These are phyloP conservation scores for Trichopus zeylanicus DNA, from an alignment of 116 monocot genomes.

Conservation along the genomic window DNA sequence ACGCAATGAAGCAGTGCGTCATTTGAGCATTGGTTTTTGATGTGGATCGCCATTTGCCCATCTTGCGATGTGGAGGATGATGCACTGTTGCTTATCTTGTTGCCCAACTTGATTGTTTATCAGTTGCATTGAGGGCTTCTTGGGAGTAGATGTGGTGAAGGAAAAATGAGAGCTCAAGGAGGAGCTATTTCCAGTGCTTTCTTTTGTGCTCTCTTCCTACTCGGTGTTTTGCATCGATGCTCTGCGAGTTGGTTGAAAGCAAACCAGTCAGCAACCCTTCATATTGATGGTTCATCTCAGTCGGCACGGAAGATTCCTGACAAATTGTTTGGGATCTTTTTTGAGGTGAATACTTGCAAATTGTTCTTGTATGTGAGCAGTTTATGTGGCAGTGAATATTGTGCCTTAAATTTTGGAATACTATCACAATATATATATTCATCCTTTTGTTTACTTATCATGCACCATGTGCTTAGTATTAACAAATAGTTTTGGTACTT, in stretches of 20 bases:
- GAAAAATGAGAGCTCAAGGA: not conserved
- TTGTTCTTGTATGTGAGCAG: not conserved
- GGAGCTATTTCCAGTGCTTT: not conserved
- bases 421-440: no score
- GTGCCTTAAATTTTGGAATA: no score
- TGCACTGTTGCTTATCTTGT: not conserved
- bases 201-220: conserved; percentile 25
- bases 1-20: no score
- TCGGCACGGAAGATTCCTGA: conserved; percentile 53
- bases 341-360: conserved; percentile 86
- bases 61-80: no score
- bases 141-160: conserved; percentile 1
- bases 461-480: no score
- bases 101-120: not conserved
- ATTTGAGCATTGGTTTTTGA: no score
- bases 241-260: conserved; percentile 26
- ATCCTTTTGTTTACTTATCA: no score
- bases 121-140: not conserved
- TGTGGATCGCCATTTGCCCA: no score
- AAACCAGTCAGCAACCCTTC: conserved; percentile 34
- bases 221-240: conserved; percentile 23
- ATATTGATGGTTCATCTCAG: conserved; percentile 57
- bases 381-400: no score
- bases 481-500: no score
- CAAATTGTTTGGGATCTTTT: conserved; percentile 88